Evolutionary conservation across 306 rosid species (phyloP), one percentile per base, ranked within the genome.

Genomic region (Crataegus laevigata): DNA sequence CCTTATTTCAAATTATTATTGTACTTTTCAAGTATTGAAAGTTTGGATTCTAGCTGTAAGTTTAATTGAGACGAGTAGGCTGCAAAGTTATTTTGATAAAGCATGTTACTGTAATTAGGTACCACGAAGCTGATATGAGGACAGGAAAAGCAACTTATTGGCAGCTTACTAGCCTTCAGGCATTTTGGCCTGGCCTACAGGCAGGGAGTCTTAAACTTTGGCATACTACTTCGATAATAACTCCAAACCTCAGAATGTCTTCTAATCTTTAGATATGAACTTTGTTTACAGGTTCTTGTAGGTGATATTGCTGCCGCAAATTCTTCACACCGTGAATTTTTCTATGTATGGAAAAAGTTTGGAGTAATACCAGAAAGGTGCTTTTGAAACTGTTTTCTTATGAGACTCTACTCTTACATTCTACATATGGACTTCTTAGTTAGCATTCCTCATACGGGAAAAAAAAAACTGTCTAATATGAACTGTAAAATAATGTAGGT

Each of bases 91-190:
- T 77, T 65, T 52, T 73, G 68, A 36, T 71, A 72, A 57, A 78
- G 40, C 71, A 78, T 72, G 77, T 78, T 78, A 69, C 73, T 67
- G 75, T 71, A 72, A 77, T 81, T 81, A 94, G 98, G 97, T 94
- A 91, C 82, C 98, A 94, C 5, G 97, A 94, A 81, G 97, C 98
- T 25, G 98, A 94, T 85, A 94, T 94, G 96, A 91, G 94, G 76
- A 90, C 98, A 3, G 97, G 98, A 82, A 90, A 80, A 83, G 96
- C 97, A 81, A 94, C 98, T 76, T 90, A 90, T 75, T 90, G 98
- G 98, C 98, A 94, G 83, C 97, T 94, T 72, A 94, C 97, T 71
- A 94, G 99, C 86, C 97, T 94, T 81, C 99, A 94, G 83, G 99
- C 97, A 62, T 94, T 94, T 90, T 90, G 99, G 99, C 99, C 97